Evolutionary conservation across 495 filamentous ascomycete genomes (phyloP), one percentile per base, ranked within the genome.

Genomic region (Lineolata rhizophorae): DNA sequence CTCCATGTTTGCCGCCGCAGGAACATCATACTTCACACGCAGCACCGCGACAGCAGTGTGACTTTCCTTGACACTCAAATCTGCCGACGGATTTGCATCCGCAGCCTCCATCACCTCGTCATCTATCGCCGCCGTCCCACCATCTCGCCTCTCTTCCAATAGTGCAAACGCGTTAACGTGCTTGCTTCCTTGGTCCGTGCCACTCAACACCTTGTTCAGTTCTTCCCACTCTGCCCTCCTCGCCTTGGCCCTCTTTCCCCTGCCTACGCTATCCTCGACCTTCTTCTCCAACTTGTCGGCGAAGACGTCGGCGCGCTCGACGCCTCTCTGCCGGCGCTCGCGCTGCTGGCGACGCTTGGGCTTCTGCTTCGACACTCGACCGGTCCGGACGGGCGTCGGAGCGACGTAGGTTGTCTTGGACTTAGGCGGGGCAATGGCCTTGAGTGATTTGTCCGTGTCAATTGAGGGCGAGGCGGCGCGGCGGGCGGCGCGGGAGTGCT

Each of bases 371-470:
- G 17, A 78, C 76, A 13, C 65, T 59, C 35, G 54, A 61, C 34
- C 71, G 62, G n/a, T 60, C 55, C 0, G 65, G 56, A 16, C 83
- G 62, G 30, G 79, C 53, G 3, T 69, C 65, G 20, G 72, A 62
- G 4, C 64, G 64, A 25, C 58, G 37, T 34, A 55, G 44, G 21
- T 54, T 48, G 2, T 61, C 57, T 20, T 65, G 1, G 72, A 66
- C 15, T 35, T 24, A 15, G 29, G n/a, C 8, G 66, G 60, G 28
- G 65, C 63, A 29, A 65, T 55, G 31, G 64, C 48, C 40, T 68
- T 70, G 22, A 84, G 53, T 2, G 76, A 81, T 54, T 80, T 79
- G 55, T 83, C 76, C 37, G 68, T 58, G 46, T 82, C 57, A 50
- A 79, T 65, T 47, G 68, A 60, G 9, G 72, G 75, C 10, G 75